Conservation (phyloP, 169 alveolate genomes). For the Cryptosporidium xiaoi region DNA sequence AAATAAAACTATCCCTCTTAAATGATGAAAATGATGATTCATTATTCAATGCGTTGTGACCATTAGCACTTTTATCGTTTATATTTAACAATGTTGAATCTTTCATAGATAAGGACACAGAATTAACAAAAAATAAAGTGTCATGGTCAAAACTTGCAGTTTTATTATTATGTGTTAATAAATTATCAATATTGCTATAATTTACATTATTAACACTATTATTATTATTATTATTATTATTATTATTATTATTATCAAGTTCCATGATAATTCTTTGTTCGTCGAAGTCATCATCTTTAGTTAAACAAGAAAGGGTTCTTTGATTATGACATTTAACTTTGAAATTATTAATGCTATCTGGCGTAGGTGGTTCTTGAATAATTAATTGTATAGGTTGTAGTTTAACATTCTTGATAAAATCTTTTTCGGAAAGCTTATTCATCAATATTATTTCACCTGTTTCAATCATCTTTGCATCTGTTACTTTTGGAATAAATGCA, state of each 20-base stretch:
- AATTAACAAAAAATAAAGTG: no score
- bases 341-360: not conserved
- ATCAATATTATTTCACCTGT: slow-evolving; percentile 59
- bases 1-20: slow-evolving; percentile 39
- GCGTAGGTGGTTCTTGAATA: slow-evolving; percentile 54
- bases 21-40: slow-evolving; percentile 5
- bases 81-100: not conserved
- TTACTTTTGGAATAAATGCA: slow-evolving; percentile 52
- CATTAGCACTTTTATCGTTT: not conserved
- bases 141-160: not conserved
- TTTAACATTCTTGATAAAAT: slow-evolving; percentile 33
- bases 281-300: slow-evolving; percentile 48
- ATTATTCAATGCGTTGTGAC: not conserved
- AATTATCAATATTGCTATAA: slow-evolving; percentile 2
- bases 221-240: not conserved
- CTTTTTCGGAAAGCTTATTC: not conserved
- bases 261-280: slow-evolving; percentile 18
- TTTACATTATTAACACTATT: not conserved
- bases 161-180: slow-evolving; percentile 12
- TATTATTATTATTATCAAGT: not conserved
- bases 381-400: slow-evolving; percentile 11
- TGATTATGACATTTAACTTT: slow-evolving; percentile 8
- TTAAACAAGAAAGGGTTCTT: slow-evolving; percentile 62
- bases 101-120: not conserved
- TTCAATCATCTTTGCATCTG: slow-evolving; percentile 50